Percentiles rank a stretch among this genome's conserved stretches.
phyloP scores from a whole-genome alignment of 495 filamentous ascomycete species.

The Penicillium roqueforti region DNA sequence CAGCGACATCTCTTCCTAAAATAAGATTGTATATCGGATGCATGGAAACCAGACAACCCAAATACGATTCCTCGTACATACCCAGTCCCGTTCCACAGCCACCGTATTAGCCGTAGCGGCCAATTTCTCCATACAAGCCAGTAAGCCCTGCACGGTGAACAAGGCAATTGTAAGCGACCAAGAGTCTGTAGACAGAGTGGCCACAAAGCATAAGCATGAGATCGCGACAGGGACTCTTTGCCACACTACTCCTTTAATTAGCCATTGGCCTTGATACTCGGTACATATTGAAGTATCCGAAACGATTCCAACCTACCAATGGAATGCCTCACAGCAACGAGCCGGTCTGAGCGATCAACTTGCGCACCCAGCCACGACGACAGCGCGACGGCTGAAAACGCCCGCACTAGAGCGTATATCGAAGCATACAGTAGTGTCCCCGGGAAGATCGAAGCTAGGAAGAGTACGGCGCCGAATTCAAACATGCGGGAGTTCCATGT shows the following conservation, averaged over 20 bases:
- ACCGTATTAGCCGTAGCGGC: conserved; percentile 53
- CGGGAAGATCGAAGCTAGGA: conserved; percentile 55
- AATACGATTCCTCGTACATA: conserved; percentile 20
- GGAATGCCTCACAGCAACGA: conserved; percentile 46
- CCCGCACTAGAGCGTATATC: conserved; percentile 36
- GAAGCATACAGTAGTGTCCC: conserved; percentile 48
- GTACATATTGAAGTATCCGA: background rate
- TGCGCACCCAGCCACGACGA: conserved; percentile 45
- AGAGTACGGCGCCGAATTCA: conserved; percentile 61
- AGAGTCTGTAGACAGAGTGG: conserved; percentile 11
- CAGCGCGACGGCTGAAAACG: conserved; percentile 26
- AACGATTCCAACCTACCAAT: conserved; percentile 34
- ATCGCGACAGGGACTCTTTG: conserved; percentile 37
- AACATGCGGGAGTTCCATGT: conserved; percentile 70
- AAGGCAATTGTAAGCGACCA: conserved; percentile 23
- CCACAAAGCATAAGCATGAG: conserved; percentile 35
- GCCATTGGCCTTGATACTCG: background rate
- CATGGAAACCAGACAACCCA: background rate
- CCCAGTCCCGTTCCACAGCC: conserved; percentile 65
- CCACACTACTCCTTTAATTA: conserved; percentile 24
- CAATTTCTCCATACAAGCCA: conserved; percentile 58
- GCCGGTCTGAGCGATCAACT: conserved; percentile 43
- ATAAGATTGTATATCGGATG: background rate
- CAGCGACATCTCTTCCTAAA: background rate
- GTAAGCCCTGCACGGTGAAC: conserved; percentile 41